Evolutionary conservation across 2,329 filamentous ascomycete species (phyloP), one percentile per base, ranked within the genome.

Genomic region (Metarhizium robertsii): DNA sequence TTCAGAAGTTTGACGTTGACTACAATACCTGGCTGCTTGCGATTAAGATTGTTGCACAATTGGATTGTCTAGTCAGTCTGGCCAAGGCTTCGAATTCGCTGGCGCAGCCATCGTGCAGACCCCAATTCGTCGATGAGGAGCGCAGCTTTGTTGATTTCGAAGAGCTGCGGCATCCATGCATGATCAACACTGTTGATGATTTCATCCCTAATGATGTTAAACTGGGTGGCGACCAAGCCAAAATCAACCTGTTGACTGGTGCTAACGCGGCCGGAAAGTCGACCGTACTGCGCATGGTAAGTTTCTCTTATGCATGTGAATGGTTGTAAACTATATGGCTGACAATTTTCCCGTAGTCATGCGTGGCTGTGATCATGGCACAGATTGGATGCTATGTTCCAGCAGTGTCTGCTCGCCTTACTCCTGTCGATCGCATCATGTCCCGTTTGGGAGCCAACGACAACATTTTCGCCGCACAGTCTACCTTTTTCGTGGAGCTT

Each of bases 231-330:
- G 77, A 85, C 10, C 77, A 79, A 7, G 78, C 90, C 53, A 96
- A 92, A 64, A 92, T 99, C 63, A 91, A 89, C 63, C 77, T 99
- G 34, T 80, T 99, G 43, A 99, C 94, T 1, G 94, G 94, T 67
- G 94, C 94, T 58, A 99, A 99, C 66, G 94, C 94, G 8, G 94
- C 94, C 51, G 94, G 94, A 67, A 99, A 99, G 74, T 97, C 94
- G 1, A 99, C 94, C 1, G 84, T 99, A 47, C 80, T 99, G 36
- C 85, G 94, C 66, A 97, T 97, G 94, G 87, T 89, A 75, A 72
- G 81, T 70, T 11, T 20, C 30, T 25, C 36, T 16, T 30, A 38
- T 18, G 34, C 48, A 40, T 25, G 11, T 50, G 16, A 48, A 20
- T 20, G 7, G 10, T 14, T 18, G 5, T 6, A 30, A 4, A 42